Percentiles rank a stretch among this genome's conserved stretches.
Evolutionary conservation across 768 basidiomycete genomes (phyloP).

Genomic region (Favolaschia claudopus): DNA sequence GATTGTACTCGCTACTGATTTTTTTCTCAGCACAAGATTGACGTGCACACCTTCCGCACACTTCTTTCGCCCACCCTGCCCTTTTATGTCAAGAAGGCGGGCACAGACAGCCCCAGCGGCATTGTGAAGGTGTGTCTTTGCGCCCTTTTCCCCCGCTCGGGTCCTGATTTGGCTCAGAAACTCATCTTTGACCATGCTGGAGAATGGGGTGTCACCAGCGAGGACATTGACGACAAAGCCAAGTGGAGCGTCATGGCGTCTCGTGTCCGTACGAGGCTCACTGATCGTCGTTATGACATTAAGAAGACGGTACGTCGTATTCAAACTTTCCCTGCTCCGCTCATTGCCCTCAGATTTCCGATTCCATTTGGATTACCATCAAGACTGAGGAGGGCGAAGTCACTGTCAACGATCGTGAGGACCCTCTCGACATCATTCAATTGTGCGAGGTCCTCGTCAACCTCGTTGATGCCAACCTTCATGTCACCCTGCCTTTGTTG

Average conservation of each 20-base stretch:
- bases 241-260: not conserved
- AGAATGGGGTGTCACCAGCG: not conserved
- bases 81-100: constrained; percentile 5
- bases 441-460: constrained; percentile 1
- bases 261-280: not conserved
- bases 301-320: constrained; percentile 7
- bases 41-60: not conserved
- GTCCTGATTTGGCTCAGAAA: not conserved
- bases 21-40: constrained; percentile 5
- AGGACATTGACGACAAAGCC: not conserved
- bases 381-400: constrained; percentile 2
- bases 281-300: constrained; percentile 8
- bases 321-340: not conserved
- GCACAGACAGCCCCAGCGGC: not conserved
- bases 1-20: not conserved
- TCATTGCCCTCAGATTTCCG: not conserved
- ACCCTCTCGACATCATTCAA: constrained; percentile 12
- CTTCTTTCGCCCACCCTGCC: not conserved
- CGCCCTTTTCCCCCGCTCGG: not conserved
- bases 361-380: not conserved
- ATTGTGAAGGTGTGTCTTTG: constrained; percentile 4
- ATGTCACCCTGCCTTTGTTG: constrained; percentile 13
- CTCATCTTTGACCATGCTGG: not conserved
- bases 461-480: not conserved
- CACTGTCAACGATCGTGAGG: not conserved